Conservation (phyloP, 2,329 filamentous ascomycete species). For the Cephalotrichum gorgonifer region DNA sequence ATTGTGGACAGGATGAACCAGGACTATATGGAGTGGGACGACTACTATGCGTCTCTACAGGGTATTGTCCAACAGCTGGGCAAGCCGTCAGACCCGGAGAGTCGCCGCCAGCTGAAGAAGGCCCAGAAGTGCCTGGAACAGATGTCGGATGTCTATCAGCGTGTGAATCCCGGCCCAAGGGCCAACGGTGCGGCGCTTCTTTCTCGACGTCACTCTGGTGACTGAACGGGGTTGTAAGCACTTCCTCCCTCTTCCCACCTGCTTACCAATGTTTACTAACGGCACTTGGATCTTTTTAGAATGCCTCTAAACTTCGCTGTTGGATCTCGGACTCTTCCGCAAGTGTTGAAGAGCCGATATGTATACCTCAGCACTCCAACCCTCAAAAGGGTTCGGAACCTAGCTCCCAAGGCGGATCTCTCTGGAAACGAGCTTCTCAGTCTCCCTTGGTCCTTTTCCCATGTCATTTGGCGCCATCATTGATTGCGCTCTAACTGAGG, state of each 20-base stretch:
- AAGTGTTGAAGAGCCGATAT: slow-evolving; percentile 1
- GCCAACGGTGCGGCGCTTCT: background rate
- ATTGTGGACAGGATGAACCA: slow-evolving; percentile 14
- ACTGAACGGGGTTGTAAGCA: slow-evolving; percentile 1
- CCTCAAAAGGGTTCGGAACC: background rate
- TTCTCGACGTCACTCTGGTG: slow-evolving; percentile 1
- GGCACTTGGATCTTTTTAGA: background rate
- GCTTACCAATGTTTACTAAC: background rate
- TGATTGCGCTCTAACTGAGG: background rate
- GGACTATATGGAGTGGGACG: slow-evolving; percentile 37
- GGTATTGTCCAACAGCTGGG: slow-evolving; percentile 40
- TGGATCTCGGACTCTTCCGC: background rate
- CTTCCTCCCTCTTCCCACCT: background rate
- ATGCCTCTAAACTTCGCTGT: no score
- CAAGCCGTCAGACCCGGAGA: slow-evolving; percentile 41
- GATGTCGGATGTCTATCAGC: slow-evolving; percentile 36
- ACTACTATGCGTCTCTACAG: slow-evolving; percentile 54
- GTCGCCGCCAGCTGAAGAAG: slow-evolving; percentile 40
- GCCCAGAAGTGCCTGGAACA: slow-evolving; percentile 38
- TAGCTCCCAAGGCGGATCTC: background rate
- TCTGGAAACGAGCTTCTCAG: background rate
- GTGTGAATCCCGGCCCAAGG: background rate
- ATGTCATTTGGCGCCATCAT: background rate
- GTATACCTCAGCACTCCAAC: background rate
- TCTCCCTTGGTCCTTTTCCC: background rate